Percentiles rank a stretch among this genome's conserved stretches.
phyloP scores from a whole-genome alignment of 1,284 basidiomycete genomes.

The Ceratobasidium sp. region DNA sequence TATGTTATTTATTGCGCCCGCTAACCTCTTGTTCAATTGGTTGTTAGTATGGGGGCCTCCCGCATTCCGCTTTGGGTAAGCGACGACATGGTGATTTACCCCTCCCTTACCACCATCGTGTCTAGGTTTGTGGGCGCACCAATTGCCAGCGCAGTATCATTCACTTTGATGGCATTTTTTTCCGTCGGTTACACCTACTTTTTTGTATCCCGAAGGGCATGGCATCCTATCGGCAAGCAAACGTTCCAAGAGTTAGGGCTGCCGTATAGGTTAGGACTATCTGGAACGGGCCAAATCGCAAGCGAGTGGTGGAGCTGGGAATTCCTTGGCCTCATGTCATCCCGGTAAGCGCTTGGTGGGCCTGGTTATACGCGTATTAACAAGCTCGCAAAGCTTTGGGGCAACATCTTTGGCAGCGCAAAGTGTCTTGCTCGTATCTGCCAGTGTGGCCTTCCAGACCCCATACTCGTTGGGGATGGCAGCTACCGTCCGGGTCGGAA shows the following conservation, averaged over 20 bases:
- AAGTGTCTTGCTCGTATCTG: slow-evolving; percentile 68
- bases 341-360: slow-evolving; percentile 49
- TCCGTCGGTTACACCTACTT: slow-evolving; percentile 76
- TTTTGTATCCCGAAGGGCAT: slow-evolving; percentile 78
- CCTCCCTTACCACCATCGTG: background rate
- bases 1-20: slow-evolving; percentile 79
- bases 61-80: slow-evolving; percentile 19
- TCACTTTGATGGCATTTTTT: slow-evolving; percentile 78
- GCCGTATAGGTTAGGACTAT: slow-evolving; percentile 77
- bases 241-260: slow-evolving; percentile 75
- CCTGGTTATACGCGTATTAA: slow-evolving; percentile 23
- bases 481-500: slow-evolving; percentile 74
- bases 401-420: slow-evolving; percentile 64
- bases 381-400: slow-evolving; percentile 43
- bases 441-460: slow-evolving; percentile 60
- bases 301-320: slow-evolving; percentile 96
- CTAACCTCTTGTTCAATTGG: slow-evolving; percentile 85
- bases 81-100: background rate
- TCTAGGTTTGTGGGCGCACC: slow-evolving; percentile 94
- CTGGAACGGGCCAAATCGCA: slow-evolving; percentile 74
- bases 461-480: slow-evolving; percentile 72
- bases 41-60: slow-evolving; percentile 55
- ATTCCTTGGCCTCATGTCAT: slow-evolving; percentile 56
- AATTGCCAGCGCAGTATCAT: slow-evolving; percentile 84
- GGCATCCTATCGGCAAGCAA: slow-evolving; percentile 76